Evolutionary conservation across 805 yeast species (phyloP).

Genomic region (Starmerella stellata): DNA sequence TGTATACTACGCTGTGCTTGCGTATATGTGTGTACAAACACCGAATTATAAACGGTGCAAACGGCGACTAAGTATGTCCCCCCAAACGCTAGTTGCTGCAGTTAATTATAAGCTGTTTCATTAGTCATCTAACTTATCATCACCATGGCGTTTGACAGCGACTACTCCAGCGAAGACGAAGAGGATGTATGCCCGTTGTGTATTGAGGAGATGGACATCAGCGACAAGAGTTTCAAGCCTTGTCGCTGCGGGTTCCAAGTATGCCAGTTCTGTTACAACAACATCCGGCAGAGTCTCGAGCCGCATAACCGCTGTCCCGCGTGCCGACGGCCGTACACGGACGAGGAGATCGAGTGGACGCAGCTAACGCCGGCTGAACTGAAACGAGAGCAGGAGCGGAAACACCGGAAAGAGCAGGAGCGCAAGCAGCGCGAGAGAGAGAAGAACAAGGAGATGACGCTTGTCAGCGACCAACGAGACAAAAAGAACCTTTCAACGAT

Average conservation of each 20-base stretch:
- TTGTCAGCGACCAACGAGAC: constrained; percentile 26
- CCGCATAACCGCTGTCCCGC: constrained; percentile 94
- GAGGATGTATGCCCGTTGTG: constrained; percentile 80
- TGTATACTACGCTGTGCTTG: too few relatives aligned
- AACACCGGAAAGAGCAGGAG: constrained; percentile 57
- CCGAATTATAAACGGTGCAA: too few relatives aligned
- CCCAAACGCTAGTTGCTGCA: not conserved
- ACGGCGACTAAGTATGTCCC: not conserved
- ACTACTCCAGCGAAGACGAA: constrained; percentile 59
- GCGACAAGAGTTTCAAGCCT: constrained; percentile 94
- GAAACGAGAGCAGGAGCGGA: constrained; percentile 63
- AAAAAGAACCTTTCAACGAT: constrained; percentile 84
- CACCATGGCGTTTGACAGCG: constrained; percentile 23
- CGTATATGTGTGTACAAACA: too few relatives aligned
- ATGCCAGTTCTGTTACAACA: constrained; percentile 95
- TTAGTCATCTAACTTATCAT: not conserved
- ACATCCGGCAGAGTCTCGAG: constrained; percentile 88
- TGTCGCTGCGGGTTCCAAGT: constrained; percentile 99
- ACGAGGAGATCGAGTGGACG: constrained; percentile 76
- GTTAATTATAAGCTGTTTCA: too few relatives aligned
- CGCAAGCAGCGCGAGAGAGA: constrained; percentile 74
- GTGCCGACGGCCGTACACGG: constrained; percentile 86
- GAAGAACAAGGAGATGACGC: constrained; percentile 51
- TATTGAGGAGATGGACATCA: constrained; percentile 92
- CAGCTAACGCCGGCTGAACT: constrained; percentile 71